Base-by-base conservation (phyloP, 352 stramenopile genomes). In the Poterioochromonas sp. region DNA sequence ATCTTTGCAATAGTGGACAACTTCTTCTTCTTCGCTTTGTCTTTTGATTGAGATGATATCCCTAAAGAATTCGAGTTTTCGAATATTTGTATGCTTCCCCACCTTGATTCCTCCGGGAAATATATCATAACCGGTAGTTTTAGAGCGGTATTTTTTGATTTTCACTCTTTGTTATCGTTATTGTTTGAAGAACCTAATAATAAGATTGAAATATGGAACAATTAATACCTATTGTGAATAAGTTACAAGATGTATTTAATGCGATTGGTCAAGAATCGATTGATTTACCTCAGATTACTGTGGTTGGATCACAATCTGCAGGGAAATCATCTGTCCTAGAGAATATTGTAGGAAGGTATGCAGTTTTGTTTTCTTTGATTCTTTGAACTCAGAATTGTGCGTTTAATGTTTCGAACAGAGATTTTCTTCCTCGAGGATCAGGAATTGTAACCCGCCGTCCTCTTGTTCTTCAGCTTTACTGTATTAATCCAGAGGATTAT, bases 141-240 rank as follows among this genome's bases (percentile, higher is more conserved):
- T n/a, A n/a, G n/a, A n/a, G n/a, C n/a, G n/a, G n/a, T n/a, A n/a
- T n/a, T n/a, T n/a, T n/a, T n/a, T n/a, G n/a, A n/a, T n/a, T n/a
- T n/a, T n/a, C n/a, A n/a, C n/a, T n/a, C n/a, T n/a, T n/a, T n/a
- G n/a, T n/a, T n/a, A n/a, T n/a, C n/a, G n/a, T n/a, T n/a, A n/a
- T n/a, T n/a, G n/a, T n/a, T n/a, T n/a, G n/a, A n/a, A n/a, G n/a
- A n/a, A n/a, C n/a, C n/a, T n/a, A n/a, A n/a, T n/a, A n/a, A n/a
- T n/a, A n/a, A n/a, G n/a, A n/a, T n/a, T n/a, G n/a, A 35, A 65
- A 15, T 65, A 99, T 99, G 95, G 94, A 99, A 79, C 90, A 98
- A 84, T 88, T 99, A 29, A 99, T 99, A 83, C 94, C 95, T 44
- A 97, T 99, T 81, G 96, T 98, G 80, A 98, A 98, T 84, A 98